Base-by-base conservation (phyloP, 2,329 filamentous ascomycete species). In the Ophiosphaerella herpotricha region DNA sequence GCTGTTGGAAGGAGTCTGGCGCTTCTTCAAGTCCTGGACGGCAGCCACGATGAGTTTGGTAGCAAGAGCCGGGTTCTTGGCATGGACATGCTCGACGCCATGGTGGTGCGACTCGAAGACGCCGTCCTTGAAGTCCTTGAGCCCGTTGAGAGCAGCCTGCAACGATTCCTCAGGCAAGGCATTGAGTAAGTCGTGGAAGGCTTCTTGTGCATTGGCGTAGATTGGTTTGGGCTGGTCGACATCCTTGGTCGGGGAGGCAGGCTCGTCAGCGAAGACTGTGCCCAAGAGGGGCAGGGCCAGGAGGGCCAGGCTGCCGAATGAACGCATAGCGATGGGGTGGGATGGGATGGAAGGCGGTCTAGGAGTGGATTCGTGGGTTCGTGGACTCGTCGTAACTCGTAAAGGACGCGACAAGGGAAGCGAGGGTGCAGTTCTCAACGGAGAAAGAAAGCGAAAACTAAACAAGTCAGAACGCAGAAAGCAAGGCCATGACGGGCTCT, bases 121-220 rank as follows among this genome's bases (percentile, higher is more conserved):
- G 50, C 87, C 87, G 65, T 89, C 82, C 67, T 85, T 81, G 73
- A 86, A 90, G 64, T 83, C 82, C 40, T 80, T 79, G 39, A 83
- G 81, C 54, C 80, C 76, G 69, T 89, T 85, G 29, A 91, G 78
- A 45, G 88, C 82, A 39, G 82, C 80, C 69, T 90, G 86, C 46
- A 92, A 76, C 36, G 82, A 80, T 41, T 83, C 78, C 46, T 80
- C 80, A 18, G 85, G 82, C 48, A 86, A 74, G 21, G 78, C 77
- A 53, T 80, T 76, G 46, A 87, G 73, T 46, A 85, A 70, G 50
- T 83, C 78, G 56, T 81, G 77, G 73, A 87, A 82, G 14, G 71
- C 73, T 47, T 74, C 64, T 14, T 73, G 64, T n/a, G 64, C 67
- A 41, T 66, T 67, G 23, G 66, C 60, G 50, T 71, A 71, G 56